These are phyloP conservation scores for Coleophoma crateriformis DNA, from an alignment of 2,329 filamentous ascomycete species.

Conservation along the genomic window DNA sequence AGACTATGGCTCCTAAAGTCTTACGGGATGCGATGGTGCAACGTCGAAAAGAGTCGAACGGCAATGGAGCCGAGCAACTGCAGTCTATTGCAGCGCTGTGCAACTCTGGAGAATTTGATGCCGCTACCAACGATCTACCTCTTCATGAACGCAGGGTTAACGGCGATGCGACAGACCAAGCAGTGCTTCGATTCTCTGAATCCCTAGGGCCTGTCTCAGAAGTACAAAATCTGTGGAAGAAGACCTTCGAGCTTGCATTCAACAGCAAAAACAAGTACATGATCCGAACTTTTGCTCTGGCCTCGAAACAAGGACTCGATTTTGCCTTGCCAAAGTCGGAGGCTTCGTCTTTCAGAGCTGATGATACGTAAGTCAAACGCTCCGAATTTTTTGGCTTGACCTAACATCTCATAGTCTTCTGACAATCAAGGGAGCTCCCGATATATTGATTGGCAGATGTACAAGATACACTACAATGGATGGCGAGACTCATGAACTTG, in stretches of 20 bases:
- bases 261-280: slow-evolving; percentile 85
- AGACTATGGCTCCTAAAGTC: slow-evolving; percentile 38
- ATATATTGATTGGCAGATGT: slow-evolving; percentile 64
- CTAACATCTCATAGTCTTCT: slow-evolving; percentile 36
- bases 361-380: slow-evolving; percentile 19
- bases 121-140: slow-evolving; percentile 52
- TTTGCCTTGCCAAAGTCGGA: slow-evolving; percentile 33
- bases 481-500: slow-evolving; percentile 47
- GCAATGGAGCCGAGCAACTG: slow-evolving; percentile 49
- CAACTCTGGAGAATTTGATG: slow-evolving; percentile 72
- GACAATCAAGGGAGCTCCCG: slow-evolving; percentile 76
- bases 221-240: slow-evolving; percentile 57
- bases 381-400: not conserved
- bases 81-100: slow-evolving; percentile 60
- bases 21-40: slow-evolving; percentile 37
- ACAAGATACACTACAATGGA: slow-evolving; percentile 48
- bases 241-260: slow-evolving; percentile 64
- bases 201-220: slow-evolving; percentile 53
- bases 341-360: slow-evolving; percentile 14
- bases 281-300: slow-evolving; percentile 54
- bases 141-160: slow-evolving; percentile 59
- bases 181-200: slow-evolving; percentile 68
- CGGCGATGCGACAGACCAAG: slow-evolving; percentile 73
- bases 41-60: slow-evolving; percentile 14
- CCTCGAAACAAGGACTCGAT: slow-evolving; percentile 29